Base-by-base conservation (phyloP, 139 green algal genomes). In the Ettlia oleoabundans region DNA sequence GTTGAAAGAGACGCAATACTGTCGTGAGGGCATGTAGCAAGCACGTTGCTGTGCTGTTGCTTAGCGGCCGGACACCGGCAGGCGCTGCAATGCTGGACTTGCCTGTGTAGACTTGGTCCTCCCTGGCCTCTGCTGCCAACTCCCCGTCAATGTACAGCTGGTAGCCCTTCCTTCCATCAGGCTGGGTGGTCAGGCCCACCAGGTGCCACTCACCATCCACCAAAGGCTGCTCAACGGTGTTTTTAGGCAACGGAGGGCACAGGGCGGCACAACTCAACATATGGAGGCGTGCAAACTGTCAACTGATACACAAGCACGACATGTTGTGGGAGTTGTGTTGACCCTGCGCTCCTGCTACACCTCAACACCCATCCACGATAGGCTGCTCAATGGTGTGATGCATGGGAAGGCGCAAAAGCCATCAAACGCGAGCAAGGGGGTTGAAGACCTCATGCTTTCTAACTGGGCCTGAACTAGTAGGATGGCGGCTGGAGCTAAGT, bases 181-280 rank as follows among this genome's bases (percentile, higher is more conserved):
- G 76, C 19, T 80, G 84, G 6, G 86, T 91, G 73, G 83, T 90
- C 13, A 94, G 67, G 1, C 84, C 78, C 52, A 94, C 21, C 86
- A 92, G 89, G 90, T 94, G 91, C 91, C 91, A 94, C 0, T 19
- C 1, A 15, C 83, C 58, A 26, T 81, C 82, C 43, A 89, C 85
- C 0, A 32, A 21, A 0, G 43, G 52, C 75, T 81, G 75, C 22
- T 19, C 10, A 22, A 13, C 10, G 33, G 33, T 4, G 65, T 6
- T n/a, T n/a, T 42, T 30, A 6, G 33, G 35, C n/a, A 42, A 4
- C 8, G 47, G 37, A 35, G 53, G 10, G 35, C n/a, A 30, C 55
- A 28, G 42, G 15, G 53, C 22, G 7, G 37, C 22, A 37, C 24
- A 41, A 28, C n/a, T 10, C 2, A 28, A 41, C 18, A 1, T 3